Percentiles rank a stretch among this genome's conserved stretches.
phyloP scores from a whole-genome alignment of 2,329 filamentous ascomycete genomes.

The Dryadomyces quercus-mongolicae region DNA sequence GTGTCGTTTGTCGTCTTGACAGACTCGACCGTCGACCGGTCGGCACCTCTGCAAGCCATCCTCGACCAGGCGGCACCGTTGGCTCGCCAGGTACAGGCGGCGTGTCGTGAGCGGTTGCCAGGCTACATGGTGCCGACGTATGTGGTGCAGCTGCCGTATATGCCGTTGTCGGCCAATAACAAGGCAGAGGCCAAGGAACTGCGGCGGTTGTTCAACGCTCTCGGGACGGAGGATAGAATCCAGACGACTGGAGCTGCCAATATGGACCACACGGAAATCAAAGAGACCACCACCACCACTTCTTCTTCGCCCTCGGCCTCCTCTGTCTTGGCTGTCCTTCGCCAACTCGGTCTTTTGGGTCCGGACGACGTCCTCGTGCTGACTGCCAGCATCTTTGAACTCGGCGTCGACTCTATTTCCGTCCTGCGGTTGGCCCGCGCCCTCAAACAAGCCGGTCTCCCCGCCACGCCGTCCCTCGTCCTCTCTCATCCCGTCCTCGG shows the following conservation, averaged over 20 bases:
- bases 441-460: slow-evolving; percentile 53
- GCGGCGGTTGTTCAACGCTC: slow-evolving; percentile 48
- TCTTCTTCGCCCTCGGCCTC: slow-evolving; percentile 46
- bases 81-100: slow-evolving; percentile 35
- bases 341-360: too few relatives aligned
- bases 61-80: too few relatives aligned
- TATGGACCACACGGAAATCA: slow-evolving; percentile 8
- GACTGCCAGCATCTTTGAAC: slow-evolving; percentile 64
- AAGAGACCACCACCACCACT: slow-evolving; percentile 16
- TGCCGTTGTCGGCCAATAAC: slow-evolving; percentile 81
- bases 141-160: slow-evolving; percentile 55
- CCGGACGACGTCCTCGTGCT: slow-evolving; percentile 30
- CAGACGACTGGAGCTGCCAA: slow-evolving; percentile 37
- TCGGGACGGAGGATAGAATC: slow-evolving; percentile 52
- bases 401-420: slow-evolving; percentile 82
- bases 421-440: slow-evolving; percentile 56
- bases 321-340: too few relatives aligned
- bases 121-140: slow-evolving; percentile 88
- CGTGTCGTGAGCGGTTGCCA: slow-evolving; percentile 60
- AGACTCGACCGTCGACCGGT: too few relatives aligned
- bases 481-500: slow-evolving; percentile 47
- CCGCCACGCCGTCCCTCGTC: slow-evolving; percentile 52
- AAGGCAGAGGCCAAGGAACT: slow-evolving; percentile 70
- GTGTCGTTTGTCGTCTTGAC: slow-evolving; percentile 70
- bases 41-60: too few relatives aligned